Base-by-base conservation (phyloP, 768 basidiomycete species). In the Lyophyllum atratum region DNA sequence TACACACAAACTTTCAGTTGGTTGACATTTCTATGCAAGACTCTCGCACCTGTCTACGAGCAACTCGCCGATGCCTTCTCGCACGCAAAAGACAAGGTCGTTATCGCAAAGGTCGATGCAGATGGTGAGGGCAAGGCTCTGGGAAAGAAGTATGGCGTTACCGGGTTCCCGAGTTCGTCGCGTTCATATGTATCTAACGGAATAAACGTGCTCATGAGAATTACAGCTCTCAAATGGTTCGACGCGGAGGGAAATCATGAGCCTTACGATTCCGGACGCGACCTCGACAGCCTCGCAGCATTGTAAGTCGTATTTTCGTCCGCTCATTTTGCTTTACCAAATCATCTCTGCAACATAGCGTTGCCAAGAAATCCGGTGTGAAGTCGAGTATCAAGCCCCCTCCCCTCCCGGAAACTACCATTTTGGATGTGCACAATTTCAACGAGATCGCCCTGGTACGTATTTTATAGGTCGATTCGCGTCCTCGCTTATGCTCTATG, bases 51-150 rank as follows among this genome's bases (percentile, higher is more conserved):
- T 3, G 72, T 76, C 0, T 98, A 92, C 62, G 95, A 96, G 69
- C 81, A 95, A 69, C 84, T 98, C 25, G 95, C 87, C 26, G 90
- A 96, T 65, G 90, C 90, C n/a, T 98, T 85, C 68, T 74, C 82
- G 3, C 82, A 88, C 52, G 84, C 80, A 51, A 89, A 89, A 60
- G 87, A 93, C 67, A 92, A 91, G 68, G 90, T 98, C 21, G 65
- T 92, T 49, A 83, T 98, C 63, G 95, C 93, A 52, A 96, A 96
- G 68, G 87, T 95, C 11, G 94, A 98, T 62, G 94, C 94, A 1
- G 95, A 98, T 67, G 93, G 93, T 49, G 87, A 69, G 40, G 95
- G 94, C 49, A 87, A 85, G 64, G 78, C 86, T 2, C 67, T 94
- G 40, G 95, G 92, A 55, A 72, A 83, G 62, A 85, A 87, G 73